Conservation (phyloP, 192 early-diverging fungal genomes). For the Rhizoclosmatium globosum region DNA sequence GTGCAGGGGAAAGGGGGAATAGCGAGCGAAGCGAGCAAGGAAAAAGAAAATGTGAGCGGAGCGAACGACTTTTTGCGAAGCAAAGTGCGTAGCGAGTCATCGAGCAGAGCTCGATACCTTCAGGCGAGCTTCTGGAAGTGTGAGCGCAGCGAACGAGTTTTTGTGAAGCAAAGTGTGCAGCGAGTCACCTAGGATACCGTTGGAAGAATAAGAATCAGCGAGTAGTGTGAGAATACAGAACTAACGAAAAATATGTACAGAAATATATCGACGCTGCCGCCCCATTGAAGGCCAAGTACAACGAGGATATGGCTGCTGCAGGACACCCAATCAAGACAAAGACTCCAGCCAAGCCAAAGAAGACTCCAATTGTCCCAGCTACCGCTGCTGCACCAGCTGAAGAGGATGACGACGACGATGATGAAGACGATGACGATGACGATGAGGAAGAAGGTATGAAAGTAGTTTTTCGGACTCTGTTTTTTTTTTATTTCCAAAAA, state of each 20-base stretch:
- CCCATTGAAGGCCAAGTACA: not conserved
- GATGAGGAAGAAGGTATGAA: not conserved
- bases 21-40: not conserved
- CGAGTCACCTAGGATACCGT: too few relatives aligned
- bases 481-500: not conserved
- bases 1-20: too few relatives aligned
- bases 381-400: not conserved
- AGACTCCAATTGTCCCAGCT: not conserved
- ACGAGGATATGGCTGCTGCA: not conserved
- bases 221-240: too few relatives aligned
- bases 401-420: conserved; percentile 14
- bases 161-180: not conserved
- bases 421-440: conserved; percentile 12
- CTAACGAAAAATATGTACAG: not conserved
- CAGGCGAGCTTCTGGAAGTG: too few relatives aligned
- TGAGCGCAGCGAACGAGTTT: too few relatives aligned
- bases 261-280: not conserved
- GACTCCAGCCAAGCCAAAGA: not conserved
- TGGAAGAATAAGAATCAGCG: too few relatives aligned
- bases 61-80: too few relatives aligned
- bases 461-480: not conserved
- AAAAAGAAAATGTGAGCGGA: too few relatives aligned
- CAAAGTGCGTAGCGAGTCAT: too few relatives aligned
- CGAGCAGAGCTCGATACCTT: too few relatives aligned
- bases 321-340: not conserved